Conservation (phyloP, 164 flowering plant genomes). For the Houttuynia cordata region DNA sequence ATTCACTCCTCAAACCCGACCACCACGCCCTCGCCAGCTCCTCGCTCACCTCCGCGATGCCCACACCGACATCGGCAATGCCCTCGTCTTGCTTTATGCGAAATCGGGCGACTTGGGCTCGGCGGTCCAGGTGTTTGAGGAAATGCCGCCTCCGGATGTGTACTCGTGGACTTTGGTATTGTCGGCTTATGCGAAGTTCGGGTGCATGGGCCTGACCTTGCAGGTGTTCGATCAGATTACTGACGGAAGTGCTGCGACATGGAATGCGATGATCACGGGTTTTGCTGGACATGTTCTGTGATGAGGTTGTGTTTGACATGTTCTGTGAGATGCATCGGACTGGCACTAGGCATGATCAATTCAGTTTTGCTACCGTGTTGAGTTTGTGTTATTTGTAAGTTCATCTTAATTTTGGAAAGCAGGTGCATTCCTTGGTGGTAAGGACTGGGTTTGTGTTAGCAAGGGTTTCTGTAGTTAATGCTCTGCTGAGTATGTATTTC, state of each 20-base stretch:
- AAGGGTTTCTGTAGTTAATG: slow-evolving; percentile 47
- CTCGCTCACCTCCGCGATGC: slow-evolving; percentile 32
- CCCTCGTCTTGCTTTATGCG: slow-evolving; percentile 55
- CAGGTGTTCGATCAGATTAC: slow-evolving; percentile 41
- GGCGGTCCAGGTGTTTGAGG: slow-evolving; percentile 32
- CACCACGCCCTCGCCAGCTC: slow-evolving; percentile 52
- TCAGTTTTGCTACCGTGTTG: slow-evolving; percentile 48
- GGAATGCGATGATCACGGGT: slow-evolving; percentile 76
- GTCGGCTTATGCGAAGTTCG: slow-evolving; percentile 40
- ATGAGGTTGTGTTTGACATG: slow-evolving; percentile 29
- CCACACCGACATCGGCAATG: slow-evolving; percentile 39
- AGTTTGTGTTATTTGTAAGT: slow-evolving; percentile 35
- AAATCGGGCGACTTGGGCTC: slow-evolving; percentile 32
- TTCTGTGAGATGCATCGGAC: slow-evolving; percentile 38
- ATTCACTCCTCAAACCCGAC: slow-evolving; percentile 53
- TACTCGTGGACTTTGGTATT: slow-evolving; percentile 63
- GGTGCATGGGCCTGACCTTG: slow-evolving; percentile 29
- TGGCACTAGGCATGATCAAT: slow-evolving; percentile 48
- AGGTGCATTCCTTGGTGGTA: slow-evolving; percentile 42
- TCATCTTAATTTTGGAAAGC: slow-evolving; percentile 38
- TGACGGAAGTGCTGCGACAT: slow-evolving; percentile 26
- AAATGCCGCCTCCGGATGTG: slow-evolving; percentile 47
- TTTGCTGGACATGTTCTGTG: slow-evolving; percentile 35
- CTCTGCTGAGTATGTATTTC: slow-evolving; percentile 63
- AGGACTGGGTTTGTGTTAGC: slow-evolving; percentile 34